Evolutionary conservation across 192 early-diverging fungal species (phyloP), one percentile per base, ranked within the genome.

Genomic region (Coemansia sp.): DNA sequence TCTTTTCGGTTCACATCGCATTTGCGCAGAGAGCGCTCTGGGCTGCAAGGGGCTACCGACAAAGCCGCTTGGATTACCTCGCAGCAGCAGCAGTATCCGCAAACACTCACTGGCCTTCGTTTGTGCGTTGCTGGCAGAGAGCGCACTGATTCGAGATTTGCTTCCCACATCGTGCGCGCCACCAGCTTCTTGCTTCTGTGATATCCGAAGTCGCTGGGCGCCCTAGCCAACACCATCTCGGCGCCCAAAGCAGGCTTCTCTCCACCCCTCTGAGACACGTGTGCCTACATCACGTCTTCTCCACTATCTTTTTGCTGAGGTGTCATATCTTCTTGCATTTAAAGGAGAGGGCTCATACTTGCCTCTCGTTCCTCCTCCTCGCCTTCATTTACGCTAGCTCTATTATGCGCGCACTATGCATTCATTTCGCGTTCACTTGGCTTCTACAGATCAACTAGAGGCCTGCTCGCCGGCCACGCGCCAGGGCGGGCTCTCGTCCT

Each of bases 391-490:
- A 36, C 27, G 45, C 47, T 36, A 22, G 14, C 42, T 19, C 31
- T 67, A 74, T 66, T 67, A 68, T 72, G 78, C 59, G 68, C 69
- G 49, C 38, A 80, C 65, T 49, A 80, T 80, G 78, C 78, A 67
- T 67, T 71, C 78, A 36, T 80, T 80, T 70, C 78, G 78, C 65
- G 73, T 80, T 53, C 78, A 80, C 59, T 59, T 80, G 62, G 78
- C 78, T 62, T 67, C 78, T n/a, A 68, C 78, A 24, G 66, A 74
- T 61, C 72, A 64, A 68, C 65, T 68, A 68, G 65, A 57, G 32
- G 65, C 56, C 27, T 68, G 54, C 14, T 37, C 68, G 31, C 42
- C 47, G 27, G 42, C 64, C 12, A 35, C 56, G 38, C 71, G 59
- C 24, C 51, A 32, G 17, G 64, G 51, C 65, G 45, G 42, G 43